Conservation (phyloP, 2,329 filamentous ascomycete genomes). For the Hortaea sp. region DNA sequence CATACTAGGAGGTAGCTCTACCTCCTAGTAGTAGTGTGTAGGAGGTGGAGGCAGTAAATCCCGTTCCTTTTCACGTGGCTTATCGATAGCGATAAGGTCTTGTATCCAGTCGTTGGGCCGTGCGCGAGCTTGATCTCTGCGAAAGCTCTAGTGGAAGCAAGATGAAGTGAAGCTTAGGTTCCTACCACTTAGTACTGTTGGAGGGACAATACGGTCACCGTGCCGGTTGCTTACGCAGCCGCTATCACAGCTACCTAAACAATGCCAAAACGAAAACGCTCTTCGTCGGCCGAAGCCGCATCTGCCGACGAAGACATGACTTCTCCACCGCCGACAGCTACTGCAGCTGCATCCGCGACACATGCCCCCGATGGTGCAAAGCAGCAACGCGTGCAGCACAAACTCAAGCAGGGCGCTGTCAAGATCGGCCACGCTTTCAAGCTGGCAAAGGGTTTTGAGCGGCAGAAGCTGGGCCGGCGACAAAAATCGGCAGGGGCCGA, state of each 20-base stretch:
- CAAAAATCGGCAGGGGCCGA: constrained; percentile 43
- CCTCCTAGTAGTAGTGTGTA: too few species aligned
- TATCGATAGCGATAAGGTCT: too few species aligned
- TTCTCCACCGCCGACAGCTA: neutral
- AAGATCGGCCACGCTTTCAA: constrained; percentile 60
- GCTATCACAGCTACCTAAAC: neutral
- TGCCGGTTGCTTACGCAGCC: too few species aligned
- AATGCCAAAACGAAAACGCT: constrained; percentile 25
- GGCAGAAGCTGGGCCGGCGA: constrained; percentile 60
- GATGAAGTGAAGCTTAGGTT: too few species aligned
- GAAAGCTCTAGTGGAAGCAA: too few species aligned
- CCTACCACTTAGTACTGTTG: too few species aligned
- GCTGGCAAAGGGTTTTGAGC: constrained; percentile 63
- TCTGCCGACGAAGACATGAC: constrained; percentile 13
- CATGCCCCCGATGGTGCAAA: constrained; percentile 4
- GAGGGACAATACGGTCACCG: too few species aligned
- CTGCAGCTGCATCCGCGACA: neutral
- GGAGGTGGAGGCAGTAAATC: too few species aligned
- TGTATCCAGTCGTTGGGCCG: too few species aligned
- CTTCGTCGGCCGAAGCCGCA: constrained; percentile 11
- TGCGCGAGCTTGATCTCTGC: too few species aligned
- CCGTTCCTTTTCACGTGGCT: too few species aligned
- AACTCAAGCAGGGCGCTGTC: constrained; percentile 45
- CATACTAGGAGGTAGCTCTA: too few species aligned
- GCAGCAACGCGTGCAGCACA: constrained; percentile 41